Evolutionary conservation across 2,329 filamentous ascomycete species (phyloP).

Genomic region (Chaetomium globosum): DNA sequence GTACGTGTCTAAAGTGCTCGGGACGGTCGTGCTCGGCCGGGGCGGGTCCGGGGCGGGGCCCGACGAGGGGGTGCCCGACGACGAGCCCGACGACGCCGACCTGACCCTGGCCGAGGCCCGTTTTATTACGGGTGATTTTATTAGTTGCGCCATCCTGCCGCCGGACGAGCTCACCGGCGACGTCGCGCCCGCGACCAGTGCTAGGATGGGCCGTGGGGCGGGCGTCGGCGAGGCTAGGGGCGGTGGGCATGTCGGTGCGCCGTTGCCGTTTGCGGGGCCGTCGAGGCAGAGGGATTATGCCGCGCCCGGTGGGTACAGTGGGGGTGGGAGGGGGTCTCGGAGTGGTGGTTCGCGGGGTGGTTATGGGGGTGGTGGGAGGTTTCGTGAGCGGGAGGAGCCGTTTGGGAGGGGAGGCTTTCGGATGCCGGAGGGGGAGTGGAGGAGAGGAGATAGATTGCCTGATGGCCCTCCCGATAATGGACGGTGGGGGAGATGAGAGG

Average conservation of each 20-base stretch:
- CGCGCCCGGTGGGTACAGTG: slow-evolving; percentile 9
- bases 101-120: slow-evolving; percentile 76
- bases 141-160: slow-evolving; percentile 79
- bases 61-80: slow-evolving; percentile 46
- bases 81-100: slow-evolving; percentile 57
- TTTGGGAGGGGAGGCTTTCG: slow-evolving; percentile 28
- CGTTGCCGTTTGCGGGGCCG: slow-evolving; percentile 12
- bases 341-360: slow-evolving; percentile 30
- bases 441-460: slow-evolving; percentile 65
- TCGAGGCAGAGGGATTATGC: slow-evolving; percentile 37
- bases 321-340: slow-evolving; percentile 18
- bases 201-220: slow-evolving; percentile 49
- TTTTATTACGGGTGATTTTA: slow-evolving; percentile 87
- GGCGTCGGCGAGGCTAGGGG: slow-evolving; percentile 45
- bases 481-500: slow-evolving; percentile 43
- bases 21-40: slow-evolving; percentile 75
- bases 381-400: slow-evolving; percentile 22
- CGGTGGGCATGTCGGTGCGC: neutral
- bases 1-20: slow-evolving; percentile 79
- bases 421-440: slow-evolving; percentile 64
- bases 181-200: slow-evolving; percentile 65
- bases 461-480: slow-evolving; percentile 50
- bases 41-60: slow-evolving; percentile 48
- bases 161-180: slow-evolving; percentile 70
- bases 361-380: slow-evolving; percentile 40